Evolutionary conservation across 177 flowering plant species (phyloP).

Genomic region (Vitis hybrid): DNA sequence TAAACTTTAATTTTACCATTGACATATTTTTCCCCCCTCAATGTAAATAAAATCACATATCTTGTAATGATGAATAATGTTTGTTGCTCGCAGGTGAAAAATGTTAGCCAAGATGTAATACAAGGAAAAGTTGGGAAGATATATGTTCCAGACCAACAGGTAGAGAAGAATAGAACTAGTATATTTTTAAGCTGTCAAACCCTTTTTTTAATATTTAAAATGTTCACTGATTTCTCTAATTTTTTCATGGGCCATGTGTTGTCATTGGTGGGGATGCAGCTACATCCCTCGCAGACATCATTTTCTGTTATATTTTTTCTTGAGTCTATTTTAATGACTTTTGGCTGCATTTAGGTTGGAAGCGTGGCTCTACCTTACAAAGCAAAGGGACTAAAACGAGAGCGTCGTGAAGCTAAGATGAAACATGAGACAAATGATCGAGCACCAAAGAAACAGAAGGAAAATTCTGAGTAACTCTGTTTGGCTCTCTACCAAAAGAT

Average conservation of each 20-base stretch:
- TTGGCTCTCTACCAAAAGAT: background rate
- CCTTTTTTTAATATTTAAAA: background rate
- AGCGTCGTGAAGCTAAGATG: conserved; percentile 73
- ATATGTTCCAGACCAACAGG: conserved; percentile 88
- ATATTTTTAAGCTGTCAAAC: background rate
- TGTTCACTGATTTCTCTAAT: no score
- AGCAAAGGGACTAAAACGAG: conserved; percentile 80
- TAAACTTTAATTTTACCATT: background rate
- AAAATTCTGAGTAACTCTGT: conserved; percentile 24
- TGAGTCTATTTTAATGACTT: background rate
- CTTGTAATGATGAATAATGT: background rate
- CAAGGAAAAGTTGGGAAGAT: conserved; percentile 75
- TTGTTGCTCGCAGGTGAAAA: conserved; percentile 62
- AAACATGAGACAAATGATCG: conserved; percentile 28
- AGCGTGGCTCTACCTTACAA: conserved; percentile 47
- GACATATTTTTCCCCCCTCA: no score
- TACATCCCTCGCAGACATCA: no score
- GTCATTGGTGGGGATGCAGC: no score
- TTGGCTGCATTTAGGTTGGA: conserved; percentile 49
- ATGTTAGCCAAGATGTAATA: conserved; percentile 62
- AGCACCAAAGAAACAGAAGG: conserved; percentile 51
- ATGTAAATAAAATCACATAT: background rate
- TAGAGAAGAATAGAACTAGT: conserved; percentile 14
- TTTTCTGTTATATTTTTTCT: background rate
- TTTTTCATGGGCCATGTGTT: no score